A percentile compares a stretch with the other conserved stretches of the same genome.
Conservation (phyloP, 2,329 filamentous ascomycete species). For the Trichoderma aggressivum region DNA sequence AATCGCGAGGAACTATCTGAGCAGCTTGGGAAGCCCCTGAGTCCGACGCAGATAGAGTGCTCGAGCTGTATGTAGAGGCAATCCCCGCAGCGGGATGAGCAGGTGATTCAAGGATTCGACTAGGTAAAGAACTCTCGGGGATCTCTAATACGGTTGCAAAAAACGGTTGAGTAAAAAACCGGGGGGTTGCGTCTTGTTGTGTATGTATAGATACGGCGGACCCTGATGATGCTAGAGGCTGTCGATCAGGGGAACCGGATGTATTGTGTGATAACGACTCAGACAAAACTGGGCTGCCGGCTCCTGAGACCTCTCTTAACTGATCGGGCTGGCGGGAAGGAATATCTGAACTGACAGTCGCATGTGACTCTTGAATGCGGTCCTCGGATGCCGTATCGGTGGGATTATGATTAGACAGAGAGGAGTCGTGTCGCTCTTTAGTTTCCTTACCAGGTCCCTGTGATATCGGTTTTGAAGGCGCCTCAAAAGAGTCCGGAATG, state of each 20-base stretch:
- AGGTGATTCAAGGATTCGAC: conserved; percentile 10
- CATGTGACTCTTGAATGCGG: conserved; percentile 19
- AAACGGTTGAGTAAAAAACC: conserved; percentile 14
- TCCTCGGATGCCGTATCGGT: conserved; percentile 17
- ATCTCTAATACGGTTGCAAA: background rate
- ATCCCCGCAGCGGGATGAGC: background rate
- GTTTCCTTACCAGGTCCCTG: background rate
- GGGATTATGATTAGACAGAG: background rate
- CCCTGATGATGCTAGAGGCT: background rate
- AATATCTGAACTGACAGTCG: conserved; percentile 22
- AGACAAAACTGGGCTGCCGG: background rate
- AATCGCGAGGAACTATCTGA: conserved; percentile 25
- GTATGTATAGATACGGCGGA: background rate
- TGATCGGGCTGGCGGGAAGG: conserved; percentile 29
- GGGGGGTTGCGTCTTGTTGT: conserved; percentile 4
- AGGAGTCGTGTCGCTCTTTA: background rate
- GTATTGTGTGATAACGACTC: background rate
- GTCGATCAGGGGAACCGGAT: background rate
- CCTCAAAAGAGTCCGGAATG: conserved; percentile 23
- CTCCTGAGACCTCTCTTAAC: background rate
- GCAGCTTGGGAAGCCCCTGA: conserved; percentile 28
- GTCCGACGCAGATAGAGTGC: background rate
- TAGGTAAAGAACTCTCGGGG: conserved; percentile 7
- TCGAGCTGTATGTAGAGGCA: background rate
- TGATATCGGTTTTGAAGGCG: background rate